Evolutionary conservation across 2,329 filamentous ascomycete species (phyloP).

Genomic region (Fusarium multiceps): DNA sequence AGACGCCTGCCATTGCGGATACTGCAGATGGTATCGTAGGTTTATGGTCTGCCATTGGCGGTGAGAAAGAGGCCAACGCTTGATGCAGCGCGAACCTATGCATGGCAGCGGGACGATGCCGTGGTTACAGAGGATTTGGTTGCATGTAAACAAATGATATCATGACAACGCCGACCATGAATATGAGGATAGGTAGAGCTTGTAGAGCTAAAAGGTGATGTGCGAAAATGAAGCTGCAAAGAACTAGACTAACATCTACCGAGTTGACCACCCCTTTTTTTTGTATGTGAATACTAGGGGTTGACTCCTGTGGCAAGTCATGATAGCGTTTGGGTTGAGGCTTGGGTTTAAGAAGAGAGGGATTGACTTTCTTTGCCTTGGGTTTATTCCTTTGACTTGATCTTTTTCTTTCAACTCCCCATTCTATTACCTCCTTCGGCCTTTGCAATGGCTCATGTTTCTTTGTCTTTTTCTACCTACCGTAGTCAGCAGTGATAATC

Average conservation of each 20-base stretch:
- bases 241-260: not conserved
- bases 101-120: constrained; percentile 40
- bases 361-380: not conserved
- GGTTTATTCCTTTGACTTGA: not conserved
- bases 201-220: not conserved
- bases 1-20: constrained; percentile 19
- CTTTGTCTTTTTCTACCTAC: not conserved
- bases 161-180: constrained; percentile 31
- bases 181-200: not conserved
- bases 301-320: not conserved
- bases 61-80: constrained; percentile 21
- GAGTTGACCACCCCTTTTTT: not conserved
- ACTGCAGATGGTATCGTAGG: constrained; percentile 20
- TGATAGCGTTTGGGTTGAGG: not conserved
- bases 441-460: not conserved
- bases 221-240: not conserved
- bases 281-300: not conserved
- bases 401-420: not conserved
- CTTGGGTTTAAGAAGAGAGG: not conserved
- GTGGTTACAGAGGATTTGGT: constrained; percentile 42
- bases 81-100: constrained; percentile 33
- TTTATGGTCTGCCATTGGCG: constrained; percentile 38
- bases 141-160: constrained; percentile 46
- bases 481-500: not conserved
- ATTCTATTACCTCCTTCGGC: not conserved